phyloP scores from a whole-genome alignment of 2,329 filamentous ascomycete genomes.

The Arthrinium phaeospermum region DNA sequence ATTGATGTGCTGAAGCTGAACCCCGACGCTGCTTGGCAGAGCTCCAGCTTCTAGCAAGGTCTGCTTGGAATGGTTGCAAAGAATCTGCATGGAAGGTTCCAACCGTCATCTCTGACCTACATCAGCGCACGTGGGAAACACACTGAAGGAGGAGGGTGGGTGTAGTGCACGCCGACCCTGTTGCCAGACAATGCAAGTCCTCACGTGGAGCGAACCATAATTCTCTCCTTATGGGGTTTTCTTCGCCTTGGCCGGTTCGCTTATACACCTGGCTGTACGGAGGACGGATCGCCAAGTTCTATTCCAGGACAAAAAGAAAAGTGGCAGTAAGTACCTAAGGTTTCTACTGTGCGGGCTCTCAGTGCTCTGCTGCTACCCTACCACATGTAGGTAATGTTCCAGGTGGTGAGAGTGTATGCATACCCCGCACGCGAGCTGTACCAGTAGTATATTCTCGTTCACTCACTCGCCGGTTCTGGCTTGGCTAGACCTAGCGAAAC shows the following conservation, averaged over 20 bases:
- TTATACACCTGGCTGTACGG: background rate
- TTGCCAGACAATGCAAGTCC: background rate
- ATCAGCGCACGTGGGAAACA: background rate
- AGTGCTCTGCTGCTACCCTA: no score
- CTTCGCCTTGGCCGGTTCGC: background rate
- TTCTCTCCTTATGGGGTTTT: background rate
- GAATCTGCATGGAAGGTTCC: background rate
- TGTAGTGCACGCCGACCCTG: background rate
- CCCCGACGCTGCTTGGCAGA: background rate
- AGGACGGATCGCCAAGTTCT: background rate
- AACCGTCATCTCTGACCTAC: constrained; percentile 1
- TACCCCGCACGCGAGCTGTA: background rate
- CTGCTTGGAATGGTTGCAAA: background rate
- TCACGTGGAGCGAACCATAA: background rate
- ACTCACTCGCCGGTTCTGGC: background rate
- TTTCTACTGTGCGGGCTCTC: no score
- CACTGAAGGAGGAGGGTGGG: background rate
- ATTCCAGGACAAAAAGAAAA: background rate
- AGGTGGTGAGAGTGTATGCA: background rate
- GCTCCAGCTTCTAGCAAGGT: background rate
- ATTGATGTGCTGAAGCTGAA: background rate
- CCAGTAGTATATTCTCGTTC: background rate
- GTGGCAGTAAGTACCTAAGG: background rate
- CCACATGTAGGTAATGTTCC: background rate
- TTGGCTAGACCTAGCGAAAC: background rate